Evolutionary conservation across 1,139 yeast species (phyloP).

Genomic region (Yarrowia galli): DNA sequence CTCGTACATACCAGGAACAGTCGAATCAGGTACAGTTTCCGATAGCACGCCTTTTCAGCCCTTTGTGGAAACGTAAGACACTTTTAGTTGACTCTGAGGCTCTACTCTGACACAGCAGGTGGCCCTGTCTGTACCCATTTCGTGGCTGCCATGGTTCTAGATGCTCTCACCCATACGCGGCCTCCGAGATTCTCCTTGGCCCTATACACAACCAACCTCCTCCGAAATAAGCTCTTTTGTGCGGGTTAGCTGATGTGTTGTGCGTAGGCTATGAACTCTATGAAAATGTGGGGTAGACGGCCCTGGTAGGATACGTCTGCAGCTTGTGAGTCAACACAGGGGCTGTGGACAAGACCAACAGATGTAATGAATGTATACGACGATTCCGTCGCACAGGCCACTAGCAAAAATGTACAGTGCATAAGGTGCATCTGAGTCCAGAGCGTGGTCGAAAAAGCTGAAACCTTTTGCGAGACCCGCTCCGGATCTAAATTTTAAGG

Average conservation of each 20-base stretch:
- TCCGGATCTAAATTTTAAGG: neutral
- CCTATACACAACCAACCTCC: neutral
- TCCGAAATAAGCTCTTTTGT: constrained; percentile 13
- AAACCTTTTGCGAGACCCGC: neutral
- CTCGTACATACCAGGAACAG: no score
- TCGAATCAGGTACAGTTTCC: neutral
- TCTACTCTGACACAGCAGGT: neutral
- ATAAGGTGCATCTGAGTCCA: neutral
- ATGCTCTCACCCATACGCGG: neutral
- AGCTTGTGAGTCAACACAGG: constrained; percentile 4
- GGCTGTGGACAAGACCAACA: neutral
- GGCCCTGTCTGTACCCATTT: neutral
- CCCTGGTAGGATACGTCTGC: constrained; percentile 24
- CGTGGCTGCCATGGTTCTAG: neutral
- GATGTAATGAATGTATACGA: neutral
- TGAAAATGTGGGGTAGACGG: constrained; percentile 36
- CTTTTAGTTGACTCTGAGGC: neutral
- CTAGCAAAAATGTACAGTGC: neutral
- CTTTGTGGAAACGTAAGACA: neutral
- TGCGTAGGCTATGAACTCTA: constrained; percentile 12
- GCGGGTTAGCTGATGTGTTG: constrained; percentile 33
- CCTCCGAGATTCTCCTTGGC: neutral
- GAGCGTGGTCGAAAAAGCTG: neutral
- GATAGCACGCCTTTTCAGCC: neutral
- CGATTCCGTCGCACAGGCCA: neutral